Base-by-base conservation (phyloP, 352 stramenopile genomes). In the Phytophthora pistaciae region DNA sequence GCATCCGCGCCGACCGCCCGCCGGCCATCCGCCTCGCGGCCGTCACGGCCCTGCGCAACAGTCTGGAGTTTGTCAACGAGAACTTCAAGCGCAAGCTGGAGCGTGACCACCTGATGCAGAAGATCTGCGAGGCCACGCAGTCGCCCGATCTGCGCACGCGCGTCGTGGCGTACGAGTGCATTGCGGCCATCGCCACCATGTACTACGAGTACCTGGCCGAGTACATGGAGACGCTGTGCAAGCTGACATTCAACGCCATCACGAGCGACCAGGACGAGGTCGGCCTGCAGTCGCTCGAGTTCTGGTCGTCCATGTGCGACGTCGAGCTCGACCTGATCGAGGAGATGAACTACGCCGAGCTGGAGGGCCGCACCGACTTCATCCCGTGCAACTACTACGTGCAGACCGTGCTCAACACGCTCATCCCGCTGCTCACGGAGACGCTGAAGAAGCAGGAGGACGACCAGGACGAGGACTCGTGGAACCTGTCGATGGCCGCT, bases 221-320 rank as follows among this genome's bases (percentile, higher is more conserved):
- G 33, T 99, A 99, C 88, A 99, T 99, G 91, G 87, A 98, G 36
- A 94, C 90, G 18, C 69, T 99, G n/a, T 99, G 97, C 82, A 86
- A 99, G 73, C 78, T 99, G 16, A 99, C 96, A 10, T 97, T 98
- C 61, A 80, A 85, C 46, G 97, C 96, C 2, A 99, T 99, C 78
- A 87, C 91, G 27, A 88, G 85, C 56, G 95, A 98, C 73, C 95
- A 98, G 68, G 79, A 85, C 25, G 90, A 96, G 60, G 98, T 99
- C 18, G 94, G 94, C 0, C 88, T 98, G 33, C 88, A 98, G 75
- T 98, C 97, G 46, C 96, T 99, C 68, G 97, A 99, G 83, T 99
- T 99, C 72, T 99, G 98, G 98, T 98, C 85, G 56, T 98, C 97
- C 18, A 94, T 99, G 66, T 98, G 92, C 72, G 97, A 99, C 65